Conservation (phyloP, 2,329 filamentous ascomycete genomes). For the Cadophora luteo-olivacea region DNA sequence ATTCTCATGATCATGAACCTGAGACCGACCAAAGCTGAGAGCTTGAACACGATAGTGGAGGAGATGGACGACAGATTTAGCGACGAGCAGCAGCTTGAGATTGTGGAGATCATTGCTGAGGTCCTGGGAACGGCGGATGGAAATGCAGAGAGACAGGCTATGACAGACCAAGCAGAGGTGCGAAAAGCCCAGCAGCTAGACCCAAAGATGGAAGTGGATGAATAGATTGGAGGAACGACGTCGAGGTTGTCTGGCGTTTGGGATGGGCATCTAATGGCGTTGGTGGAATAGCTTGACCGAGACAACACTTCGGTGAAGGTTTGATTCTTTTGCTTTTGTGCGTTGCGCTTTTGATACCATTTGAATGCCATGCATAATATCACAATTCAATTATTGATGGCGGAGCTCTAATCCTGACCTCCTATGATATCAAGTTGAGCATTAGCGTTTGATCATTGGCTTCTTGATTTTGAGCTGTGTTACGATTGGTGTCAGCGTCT, state of each 20-base stretch:
- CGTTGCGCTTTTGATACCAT: not conserved
- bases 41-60: conserved; percentile 69
- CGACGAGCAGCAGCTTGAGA: conserved; percentile 63
- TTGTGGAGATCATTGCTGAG: conserved; percentile 62
- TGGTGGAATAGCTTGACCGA: not conserved
- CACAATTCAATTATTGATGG: not conserved
- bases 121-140: conserved; percentile 56
- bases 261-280: conserved; percentile 5
- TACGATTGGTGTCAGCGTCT: too few relatives aligned
- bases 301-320: not conserved
- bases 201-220: conserved; percentile 32
- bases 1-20: conserved; percentile 73
- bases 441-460: too few relatives aligned
- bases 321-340: not conserved
- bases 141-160: conserved; percentile 41
- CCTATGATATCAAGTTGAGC: too few relatives aligned
- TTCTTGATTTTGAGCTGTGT: too few relatives aligned
- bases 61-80: conserved; percentile 67
- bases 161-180: conserved; percentile 38
- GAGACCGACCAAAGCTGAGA: conserved; percentile 61
- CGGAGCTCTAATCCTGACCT: not conserved
- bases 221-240: not conserved
- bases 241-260: not conserved
- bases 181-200: conserved; percentile 29
- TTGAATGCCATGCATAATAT: not conserved